A percentile compares a stretch with the other conserved stretches of the same genome.
These are phyloP conservation scores for Plasmodium gonderi DNA, from an alignment of 169 alveolate species.

Conservation along the genomic window DNA sequence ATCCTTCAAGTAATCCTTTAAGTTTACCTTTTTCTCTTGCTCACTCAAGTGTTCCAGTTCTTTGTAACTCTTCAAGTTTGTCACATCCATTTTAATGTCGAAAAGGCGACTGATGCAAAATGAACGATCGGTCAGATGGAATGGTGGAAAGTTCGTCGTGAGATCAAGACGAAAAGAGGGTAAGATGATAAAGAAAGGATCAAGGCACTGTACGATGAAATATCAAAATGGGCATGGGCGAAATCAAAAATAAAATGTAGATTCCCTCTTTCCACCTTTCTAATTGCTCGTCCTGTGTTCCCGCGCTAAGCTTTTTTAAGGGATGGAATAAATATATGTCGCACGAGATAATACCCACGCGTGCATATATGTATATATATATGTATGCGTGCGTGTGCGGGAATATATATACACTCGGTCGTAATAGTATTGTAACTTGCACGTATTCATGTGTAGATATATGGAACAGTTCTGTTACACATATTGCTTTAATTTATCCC, in stretches of 20 bases:
- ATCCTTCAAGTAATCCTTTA: constrained; percentile 64
- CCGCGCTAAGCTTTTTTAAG: not conserved
- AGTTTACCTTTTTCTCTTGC: constrained; percentile 39
- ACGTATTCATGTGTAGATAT: not conserved
- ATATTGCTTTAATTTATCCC: not conserved
- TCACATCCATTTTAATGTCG: constrained; percentile 35
- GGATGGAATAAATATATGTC: too few species aligned
- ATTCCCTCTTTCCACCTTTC: not conserved
- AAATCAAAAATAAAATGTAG: not conserved
- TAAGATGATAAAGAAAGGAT: not conserved
- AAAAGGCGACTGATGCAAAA: not conserved
- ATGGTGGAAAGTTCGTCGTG: not conserved
- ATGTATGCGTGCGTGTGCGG: too few species aligned
- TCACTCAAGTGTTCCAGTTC: constrained; percentile 31
- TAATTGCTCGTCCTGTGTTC: not conserved
- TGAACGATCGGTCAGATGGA: too few species aligned
- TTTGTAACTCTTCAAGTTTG: constrained; percentile 46
- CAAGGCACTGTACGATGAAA: too few species aligned
- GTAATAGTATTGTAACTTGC: not conserved
- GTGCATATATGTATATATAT: not conserved
- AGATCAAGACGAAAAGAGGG: not conserved
- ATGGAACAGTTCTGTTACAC: not conserved
- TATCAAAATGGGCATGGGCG: too few species aligned
- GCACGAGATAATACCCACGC: too few species aligned
- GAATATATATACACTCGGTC: not conserved